Base-by-base conservation (phyloP, 108 stramenopile genomes). In the Cyclostephanos tholiformis region DNA sequence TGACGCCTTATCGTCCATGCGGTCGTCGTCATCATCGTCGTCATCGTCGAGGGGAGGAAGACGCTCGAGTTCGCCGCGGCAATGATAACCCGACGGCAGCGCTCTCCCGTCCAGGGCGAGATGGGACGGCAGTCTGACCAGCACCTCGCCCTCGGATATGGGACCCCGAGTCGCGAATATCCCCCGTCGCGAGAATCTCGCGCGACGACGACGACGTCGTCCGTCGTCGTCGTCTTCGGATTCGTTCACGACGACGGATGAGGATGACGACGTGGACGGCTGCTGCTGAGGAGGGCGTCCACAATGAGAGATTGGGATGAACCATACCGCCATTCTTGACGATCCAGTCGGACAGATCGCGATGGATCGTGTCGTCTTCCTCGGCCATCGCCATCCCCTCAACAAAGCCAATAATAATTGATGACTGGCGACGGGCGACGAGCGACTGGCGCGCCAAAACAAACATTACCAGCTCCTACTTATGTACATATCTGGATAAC, bases 111-210 rank as follows among this genome's bases (percentile, higher is more conserved):
- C 84, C 38, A 95, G 46, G 5, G 82, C 87, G 30, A 75, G 69
- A 2, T 35, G 14, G 6, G 61, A 25, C n/a, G 90, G 88, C 39
- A 95, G 75, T 48, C 88, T 87, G 52, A 95, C 83, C 61, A 95
- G 65, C 39, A 75, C 27, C 60, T 90, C 87, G 22, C 91, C 91
- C 62, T 87, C 80, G 9, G 36, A 14, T 61, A 94, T 92, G 2
- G 71, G 59, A 39, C 62, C 44, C 20, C 43, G 26, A 14, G 22
- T 73, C 0, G 88, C 85, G 63, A 82, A 81, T 8, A 95, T 84
- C 23, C 93, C 93, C 26, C 93, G 68, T n/a, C 62, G 72, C 22
- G 52, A 72, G 23, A 35, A 72, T 35, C 65, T 53, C 4, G 8
- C 29, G 46, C 48, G 35, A 25, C 25, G 30, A 13, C 2, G 13